A percentile compares a stretch with the other conserved stretches of the same genome.
Evolutionary conservation across 805 yeast species (phyloP).

Genomic region (Yarrowia porcina): DNA sequence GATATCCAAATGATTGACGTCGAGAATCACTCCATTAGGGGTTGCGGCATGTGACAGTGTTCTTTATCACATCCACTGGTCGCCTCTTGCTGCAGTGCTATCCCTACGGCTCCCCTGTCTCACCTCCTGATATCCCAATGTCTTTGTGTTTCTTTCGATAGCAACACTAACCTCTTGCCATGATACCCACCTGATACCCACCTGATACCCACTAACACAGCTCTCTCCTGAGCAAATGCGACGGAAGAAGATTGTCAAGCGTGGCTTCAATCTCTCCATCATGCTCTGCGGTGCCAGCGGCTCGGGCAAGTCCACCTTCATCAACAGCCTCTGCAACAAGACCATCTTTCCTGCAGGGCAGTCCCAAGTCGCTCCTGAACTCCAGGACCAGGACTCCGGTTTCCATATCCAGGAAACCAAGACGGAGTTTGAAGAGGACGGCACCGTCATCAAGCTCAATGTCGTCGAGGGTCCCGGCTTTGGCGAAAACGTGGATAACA

Average conservation of each 20-base stretch:
- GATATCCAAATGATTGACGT: too few relatives aligned
- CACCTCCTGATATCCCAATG: too few relatives aligned
- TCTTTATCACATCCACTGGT: too few relatives aligned
- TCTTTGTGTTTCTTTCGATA: too few relatives aligned
- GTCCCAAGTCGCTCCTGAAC: slow-evolving; percentile 4
- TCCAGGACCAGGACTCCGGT: slow-evolving; percentile 25
- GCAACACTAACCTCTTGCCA: not conserved
- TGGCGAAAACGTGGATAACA: slow-evolving; percentile 70
- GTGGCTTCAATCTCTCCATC: slow-evolving; percentile 43
- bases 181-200: not conserved
- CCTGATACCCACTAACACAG: slow-evolving; percentile 14
- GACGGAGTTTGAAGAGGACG: slow-evolving; percentile 56
- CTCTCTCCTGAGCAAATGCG: slow-evolving; percentile 41
- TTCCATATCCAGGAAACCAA: slow-evolving; percentile 29
- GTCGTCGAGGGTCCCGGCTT: slow-evolving; percentile 73
- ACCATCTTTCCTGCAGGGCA: slow-evolving; percentile 53
- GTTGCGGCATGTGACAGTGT: too few relatives aligned
- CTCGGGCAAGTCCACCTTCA: slow-evolving; percentile 85
- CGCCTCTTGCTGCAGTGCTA: too few relatives aligned
- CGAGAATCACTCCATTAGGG: too few relatives aligned
- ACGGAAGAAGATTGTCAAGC: slow-evolving; percentile 60
- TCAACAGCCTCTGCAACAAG: slow-evolving; percentile 81
- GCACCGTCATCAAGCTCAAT: slow-evolving; percentile 51
- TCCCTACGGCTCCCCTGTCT: too few relatives aligned
- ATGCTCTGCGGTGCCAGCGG: slow-evolving; percentile 92